These are phyloP conservation scores for Cytauxzoon felis DNA, from an alignment of 169 alveolate genomes.

Conservation along the genomic window DNA sequence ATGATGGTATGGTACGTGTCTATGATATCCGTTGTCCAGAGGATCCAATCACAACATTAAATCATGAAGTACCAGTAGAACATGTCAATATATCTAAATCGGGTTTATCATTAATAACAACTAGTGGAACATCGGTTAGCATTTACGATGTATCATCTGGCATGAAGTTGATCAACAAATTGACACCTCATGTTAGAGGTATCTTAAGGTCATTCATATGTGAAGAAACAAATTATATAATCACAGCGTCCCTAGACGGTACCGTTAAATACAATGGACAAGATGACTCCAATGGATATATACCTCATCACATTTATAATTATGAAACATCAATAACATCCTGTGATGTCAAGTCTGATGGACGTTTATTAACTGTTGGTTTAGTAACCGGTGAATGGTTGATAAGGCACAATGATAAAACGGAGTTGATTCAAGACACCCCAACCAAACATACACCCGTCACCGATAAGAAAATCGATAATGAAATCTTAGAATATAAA, in stretches of 20 bases:
- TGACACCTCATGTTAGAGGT: constrained; percentile 48
- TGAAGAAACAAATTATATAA: constrained; percentile 1
- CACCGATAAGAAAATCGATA: constrained; percentile 2
- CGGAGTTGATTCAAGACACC: too few species aligned
- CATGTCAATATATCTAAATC: constrained; percentile 26
- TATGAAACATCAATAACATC: constrained; percentile 27
- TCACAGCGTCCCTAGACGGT: constrained; percentile 57
- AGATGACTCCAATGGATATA: background rate
- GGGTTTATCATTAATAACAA: constrained; percentile 14
- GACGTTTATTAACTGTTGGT: constrained; percentile 34
- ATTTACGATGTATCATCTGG: constrained; percentile 52
- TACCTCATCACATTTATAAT: constrained; percentile 35
- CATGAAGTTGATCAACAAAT: background rate
- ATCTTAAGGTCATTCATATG: constrained; percentile 19
- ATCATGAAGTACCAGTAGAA: constrained; percentile 47
- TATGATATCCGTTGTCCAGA: constrained; percentile 35
- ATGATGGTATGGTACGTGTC: constrained; percentile 27
- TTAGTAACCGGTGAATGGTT: constrained; percentile 42
- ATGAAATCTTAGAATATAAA: constrained; percentile 25
- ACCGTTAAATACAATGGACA: constrained; percentile 29
- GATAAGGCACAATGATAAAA: constrained; percentile 19
- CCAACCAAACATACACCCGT: too few species aligned
- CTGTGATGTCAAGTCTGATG: constrained; percentile 24
- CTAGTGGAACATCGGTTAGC: constrained; percentile 37
- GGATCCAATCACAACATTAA: constrained; percentile 23